Conservation (phyloP, 169 alveolate species). For the Besnoitia besnoiti region DNA sequence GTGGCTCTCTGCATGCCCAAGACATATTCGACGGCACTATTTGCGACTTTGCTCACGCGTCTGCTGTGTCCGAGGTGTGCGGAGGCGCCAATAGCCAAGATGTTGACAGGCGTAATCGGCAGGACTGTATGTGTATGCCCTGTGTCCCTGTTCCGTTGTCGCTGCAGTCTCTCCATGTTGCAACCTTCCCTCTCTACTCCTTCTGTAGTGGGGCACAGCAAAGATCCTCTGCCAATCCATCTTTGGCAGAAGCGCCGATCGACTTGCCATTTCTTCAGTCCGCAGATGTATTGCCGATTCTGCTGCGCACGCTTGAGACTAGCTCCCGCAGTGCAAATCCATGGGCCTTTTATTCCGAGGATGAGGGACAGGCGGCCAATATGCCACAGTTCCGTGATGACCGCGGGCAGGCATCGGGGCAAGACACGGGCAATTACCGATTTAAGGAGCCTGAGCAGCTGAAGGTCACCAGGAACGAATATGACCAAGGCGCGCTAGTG, state of each 20-base stretch:
- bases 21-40: no score
- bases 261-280: background rate
- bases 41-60: no score
- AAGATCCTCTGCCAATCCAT: background rate
- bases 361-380: background rate
- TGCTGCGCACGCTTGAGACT: background rate
- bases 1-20: no score
- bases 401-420: background rate
- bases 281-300: background rate
- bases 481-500: background rate
- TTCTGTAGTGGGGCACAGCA: slow-evolving; percentile 12
- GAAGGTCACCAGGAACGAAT: background rate
- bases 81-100: no score
- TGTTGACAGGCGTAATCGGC: no score
- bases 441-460: background rate
- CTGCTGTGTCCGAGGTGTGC: no score
- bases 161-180: background rate
- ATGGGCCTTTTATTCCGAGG: background rate
- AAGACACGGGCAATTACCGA: background rate
- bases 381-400: no score
- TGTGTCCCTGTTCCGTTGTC: background rate
- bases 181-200: slow-evolving; percentile 11
- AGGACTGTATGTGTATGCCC: no score
- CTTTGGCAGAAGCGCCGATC: background rate
- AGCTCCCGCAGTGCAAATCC: background rate